Base-by-base conservation (phyloP, 1,139 yeast genomes). In the Geotrichum phurueaensis region DNA sequence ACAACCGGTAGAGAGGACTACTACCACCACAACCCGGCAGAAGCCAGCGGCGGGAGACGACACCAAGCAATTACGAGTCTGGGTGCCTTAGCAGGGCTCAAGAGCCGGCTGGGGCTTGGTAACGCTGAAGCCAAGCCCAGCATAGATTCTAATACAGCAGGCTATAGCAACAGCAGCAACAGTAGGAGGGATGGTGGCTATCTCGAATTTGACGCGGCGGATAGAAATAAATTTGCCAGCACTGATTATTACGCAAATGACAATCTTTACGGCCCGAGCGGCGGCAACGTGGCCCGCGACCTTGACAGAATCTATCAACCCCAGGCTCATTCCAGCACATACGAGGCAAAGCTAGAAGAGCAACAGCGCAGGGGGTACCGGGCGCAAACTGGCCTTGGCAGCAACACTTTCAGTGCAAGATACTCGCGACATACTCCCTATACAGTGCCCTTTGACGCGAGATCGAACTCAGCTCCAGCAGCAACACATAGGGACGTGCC, bases 61-160 rank as follows among this genome's bases (percentile, higher is more conserved):
- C 39, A 33, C 39, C 39, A 33, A 3, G 9, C n/a, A 1, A 33
- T 33, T 13, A 33, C 39, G 4, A 33, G 9, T 10, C n/a, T 33
- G 13, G 39, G 39, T 6, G 13, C 39, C n/a, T 65, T 62, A 67
- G 62, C 57, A 31, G 22, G 51, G 20, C 23, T 36, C 29, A 25
- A 51, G n/a, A 66, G 65, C 31, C 65, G 62, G 22, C 71, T 66
- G 22, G 53, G 33, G 5, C 31, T 55, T 29, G 9, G 39, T 13
- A 10, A 33, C 39, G n/a, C 39, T 12, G 39, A 33, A 6, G 9
- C 39, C n/a, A 33, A 33, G 29, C 29, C 29, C 29, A 3, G 3
- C 29, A 25, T 6, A 25, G 6, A 6, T 25, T 3, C 29, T 6
- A 25, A 25, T 25, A 3, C 29, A 3, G 39, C 39, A 33, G 13